Conservation (phyloP, 2,329 filamentous ascomycete species). For the Colletotrichum higginsianum region DNA sequence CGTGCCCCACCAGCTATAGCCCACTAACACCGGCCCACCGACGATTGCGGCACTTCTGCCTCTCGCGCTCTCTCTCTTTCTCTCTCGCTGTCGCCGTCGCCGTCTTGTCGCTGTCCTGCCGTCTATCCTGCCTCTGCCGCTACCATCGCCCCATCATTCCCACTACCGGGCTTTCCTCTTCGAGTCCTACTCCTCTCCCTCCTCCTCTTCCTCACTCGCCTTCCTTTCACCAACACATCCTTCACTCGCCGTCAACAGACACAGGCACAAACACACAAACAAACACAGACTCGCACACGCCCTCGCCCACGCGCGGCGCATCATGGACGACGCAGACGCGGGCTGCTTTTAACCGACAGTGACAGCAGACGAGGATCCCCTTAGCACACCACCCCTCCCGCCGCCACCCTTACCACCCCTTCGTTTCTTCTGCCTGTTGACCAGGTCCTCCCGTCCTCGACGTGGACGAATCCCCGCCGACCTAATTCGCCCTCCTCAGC, state of each 20-base stretch:
- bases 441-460: constrained; percentile 36
- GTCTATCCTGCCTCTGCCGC: not conserved
- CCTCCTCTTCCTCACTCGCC: no score
- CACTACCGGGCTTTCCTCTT: no score
- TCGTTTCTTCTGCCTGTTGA: constrained; percentile 42
- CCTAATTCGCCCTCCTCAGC: constrained; percentile 14
- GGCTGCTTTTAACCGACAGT: no score
- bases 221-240: no score
- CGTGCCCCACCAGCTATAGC: constrained; percentile 9
- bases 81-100: not conserved
- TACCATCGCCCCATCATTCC: no score
- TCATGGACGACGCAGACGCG: no score
- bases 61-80: not conserved
- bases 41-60: constrained; percentile 41
- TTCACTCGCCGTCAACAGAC: no score
- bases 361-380: not conserved
- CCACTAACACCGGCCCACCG: constrained; percentile 18
- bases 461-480: constrained; percentile 23
- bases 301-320: not conserved
- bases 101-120: not conserved
- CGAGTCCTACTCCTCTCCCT: no score
- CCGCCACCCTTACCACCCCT: constrained; percentile 13
- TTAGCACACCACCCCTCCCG: constrained; percentile 2
- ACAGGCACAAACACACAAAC: no score
- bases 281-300: not conserved